Percentiles rank a stretch among this genome's conserved stretches.
These are phyloP conservation scores for Gastrolobium villosum DNA, from an alignment of 306 rosid genomes.

Conservation along the genomic window DNA sequence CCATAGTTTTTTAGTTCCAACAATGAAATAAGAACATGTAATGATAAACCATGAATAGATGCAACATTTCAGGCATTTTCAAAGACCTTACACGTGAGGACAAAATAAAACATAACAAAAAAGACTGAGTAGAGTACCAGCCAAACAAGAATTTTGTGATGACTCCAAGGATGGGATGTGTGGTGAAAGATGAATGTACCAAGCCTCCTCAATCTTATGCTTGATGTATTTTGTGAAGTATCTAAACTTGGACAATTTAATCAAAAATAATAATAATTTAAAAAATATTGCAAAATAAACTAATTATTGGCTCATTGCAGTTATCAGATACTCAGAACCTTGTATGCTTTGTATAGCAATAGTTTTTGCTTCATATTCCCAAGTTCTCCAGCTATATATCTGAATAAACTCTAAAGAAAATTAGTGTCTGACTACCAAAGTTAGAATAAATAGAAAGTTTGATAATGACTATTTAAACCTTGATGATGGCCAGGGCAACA, in stretches of 20 bases:
- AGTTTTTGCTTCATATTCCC: conserved; percentile 91
- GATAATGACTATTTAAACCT: conserved; percentile 61
- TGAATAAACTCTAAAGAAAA: conserved; percentile 51
- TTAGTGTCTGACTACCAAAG: conserved; percentile 22
- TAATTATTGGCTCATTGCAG: conserved; percentile 1
- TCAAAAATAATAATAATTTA: not conserved
- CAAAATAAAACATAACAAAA: conserved; percentile 14
- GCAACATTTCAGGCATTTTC: conserved; percentile 5
- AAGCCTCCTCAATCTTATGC: conserved; percentile 64
- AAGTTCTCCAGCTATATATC: conserved; percentile 94
- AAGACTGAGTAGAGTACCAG: conserved; percentile 68
- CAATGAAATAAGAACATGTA: conserved; percentile 27
- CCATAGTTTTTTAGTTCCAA: conserved; percentile 21
- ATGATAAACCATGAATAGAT: conserved; percentile 19
- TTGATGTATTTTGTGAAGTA: conserved; percentile 49
- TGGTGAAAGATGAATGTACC: conserved; percentile 74
- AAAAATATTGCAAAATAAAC: conserved; percentile 9
- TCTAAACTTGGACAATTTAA: conserved; percentile 59
- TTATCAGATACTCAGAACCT: conserved; percentile 60
- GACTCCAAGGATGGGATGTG: conserved; percentile 93
- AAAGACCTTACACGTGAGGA: conserved; percentile 16
- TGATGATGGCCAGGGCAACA: conserved; percentile 81
- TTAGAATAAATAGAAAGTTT: conserved; percentile 19
- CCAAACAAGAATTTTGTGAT: conserved; percentile 83
- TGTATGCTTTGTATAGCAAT: conserved; percentile 61